Evolutionary conservation across 306 rosid species (phyloP).

Genomic region (Cyclanthera cordifolia): DNA sequence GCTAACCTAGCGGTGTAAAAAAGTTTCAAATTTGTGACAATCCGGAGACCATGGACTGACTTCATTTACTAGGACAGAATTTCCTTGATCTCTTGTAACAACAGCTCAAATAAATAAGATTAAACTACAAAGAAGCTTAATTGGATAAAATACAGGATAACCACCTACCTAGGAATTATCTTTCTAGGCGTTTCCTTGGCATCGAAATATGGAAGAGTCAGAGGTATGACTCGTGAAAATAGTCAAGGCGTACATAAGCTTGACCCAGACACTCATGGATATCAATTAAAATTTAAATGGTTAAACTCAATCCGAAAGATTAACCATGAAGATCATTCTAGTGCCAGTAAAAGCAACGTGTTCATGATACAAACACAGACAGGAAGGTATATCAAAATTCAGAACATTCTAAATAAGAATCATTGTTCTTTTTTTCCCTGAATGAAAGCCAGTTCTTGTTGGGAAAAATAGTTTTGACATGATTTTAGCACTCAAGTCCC

Average conservation of each 20-base stretch:
- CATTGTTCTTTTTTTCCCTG: conserved; percentile 42
- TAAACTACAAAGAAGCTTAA: not conserved
- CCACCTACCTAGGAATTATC: no score
- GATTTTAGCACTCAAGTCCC: not conserved
- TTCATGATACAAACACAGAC: not conserved
- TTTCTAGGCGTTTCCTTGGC: no score
- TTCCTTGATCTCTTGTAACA: not conserved
- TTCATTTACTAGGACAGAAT: not conserved
- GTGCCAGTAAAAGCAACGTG: not conserved
- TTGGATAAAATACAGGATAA: not conserved
- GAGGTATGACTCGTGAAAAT: no score
- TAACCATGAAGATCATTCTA: not conserved
- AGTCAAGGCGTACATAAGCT: no score
- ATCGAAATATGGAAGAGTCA: no score
- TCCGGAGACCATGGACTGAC: not conserved
- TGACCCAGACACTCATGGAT: no score
- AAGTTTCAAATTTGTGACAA: not conserved
- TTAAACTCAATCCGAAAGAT: not conserved
- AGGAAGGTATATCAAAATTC: not conserved
- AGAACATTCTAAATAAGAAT: conserved; percentile 13
- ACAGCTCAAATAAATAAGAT: not conserved
- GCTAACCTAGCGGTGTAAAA: not conserved
- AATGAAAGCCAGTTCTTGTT: conserved; percentile 11
- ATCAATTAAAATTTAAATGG: no score
- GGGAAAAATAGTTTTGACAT: not conserved